Conservation (phyloP, 495 filamentous ascomycete genomes). For the Lindgomyces ingoldianus region DNA sequence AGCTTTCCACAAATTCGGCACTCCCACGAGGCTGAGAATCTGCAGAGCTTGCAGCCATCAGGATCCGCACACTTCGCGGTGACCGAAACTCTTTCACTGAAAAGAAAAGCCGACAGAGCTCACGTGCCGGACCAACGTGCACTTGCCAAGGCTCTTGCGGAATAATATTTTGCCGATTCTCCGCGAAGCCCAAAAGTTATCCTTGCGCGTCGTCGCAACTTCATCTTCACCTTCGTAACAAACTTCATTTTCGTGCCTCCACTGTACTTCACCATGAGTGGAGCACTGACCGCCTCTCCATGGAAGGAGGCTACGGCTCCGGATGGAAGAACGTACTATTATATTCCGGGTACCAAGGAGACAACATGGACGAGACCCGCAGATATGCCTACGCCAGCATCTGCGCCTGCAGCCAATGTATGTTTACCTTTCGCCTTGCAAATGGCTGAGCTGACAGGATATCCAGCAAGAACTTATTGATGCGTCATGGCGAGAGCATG, state of each 20-base stretch:
- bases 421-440: too few relatives aligned
- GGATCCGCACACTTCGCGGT: neutral
- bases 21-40: constrained; percentile 26
- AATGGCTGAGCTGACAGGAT: too few relatives aligned
- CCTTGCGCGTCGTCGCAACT: too few relatives aligned
- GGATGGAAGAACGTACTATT: constrained; percentile 91
- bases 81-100: neutral
- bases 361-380: constrained; percentile 94
- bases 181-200: too few relatives aligned
- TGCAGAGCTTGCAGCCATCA: constrained; percentile 24
- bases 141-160: too few relatives aligned
- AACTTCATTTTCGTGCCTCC: too few relatives aligned
- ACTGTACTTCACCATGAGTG: constrained; percentile 72
- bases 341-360: constrained; percentile 79
- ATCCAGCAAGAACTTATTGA: constrained; percentile 79
- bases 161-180: too few relatives aligned
- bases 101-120: neutral
- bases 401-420: too few relatives aligned
- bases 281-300: constrained; percentile 35
- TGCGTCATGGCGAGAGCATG: constrained; percentile 93
- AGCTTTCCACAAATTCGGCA: constrained; percentile 67
- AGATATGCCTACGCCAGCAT: too few relatives aligned
- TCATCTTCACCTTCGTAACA: too few relatives aligned
- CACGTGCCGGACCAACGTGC: neutral
- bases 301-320: constrained; percentile 85